These are phyloP conservation scores for Calonectria hongkongensis DNA, from an alignment of 2,329 filamentous ascomycete genomes.

Conservation along the genomic window DNA sequence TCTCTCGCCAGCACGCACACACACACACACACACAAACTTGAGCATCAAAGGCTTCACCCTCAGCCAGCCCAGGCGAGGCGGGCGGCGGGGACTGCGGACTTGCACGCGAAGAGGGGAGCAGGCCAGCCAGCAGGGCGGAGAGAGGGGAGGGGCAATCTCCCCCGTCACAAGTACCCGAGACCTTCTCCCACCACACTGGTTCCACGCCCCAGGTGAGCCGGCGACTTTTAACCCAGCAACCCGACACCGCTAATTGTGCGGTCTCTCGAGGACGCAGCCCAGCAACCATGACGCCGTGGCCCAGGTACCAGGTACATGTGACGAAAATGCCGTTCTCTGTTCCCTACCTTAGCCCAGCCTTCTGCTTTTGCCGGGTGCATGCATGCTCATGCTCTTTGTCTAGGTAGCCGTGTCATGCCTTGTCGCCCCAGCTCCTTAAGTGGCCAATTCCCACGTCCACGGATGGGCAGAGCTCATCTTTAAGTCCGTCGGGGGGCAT, in stretches of 20 bases:
- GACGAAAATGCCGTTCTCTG: slow-evolving; percentile 1
- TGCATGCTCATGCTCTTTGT: slow-evolving; percentile 7
- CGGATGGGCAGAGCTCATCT: slow-evolving; percentile 13
- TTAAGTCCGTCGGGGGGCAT: slow-evolving; percentile 41
- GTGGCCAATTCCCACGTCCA: slow-evolving; percentile 19
- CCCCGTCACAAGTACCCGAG: slow-evolving; percentile 36
- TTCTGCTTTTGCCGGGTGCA: slow-evolving; percentile 23
- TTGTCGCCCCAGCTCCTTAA: slow-evolving; percentile 8
- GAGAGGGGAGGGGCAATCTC: slow-evolving; percentile 33
- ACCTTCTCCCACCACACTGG: slow-evolving; percentile 21
- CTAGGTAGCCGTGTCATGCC: slow-evolving; percentile 1
- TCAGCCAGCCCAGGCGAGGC: slow-evolving; percentile 21
- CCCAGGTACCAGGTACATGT: slow-evolving; percentile 37
- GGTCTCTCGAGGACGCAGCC: slow-evolving; percentile 17
- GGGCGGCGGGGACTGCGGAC: slow-evolving; percentile 25
- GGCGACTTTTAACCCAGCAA: slow-evolving; percentile 38
- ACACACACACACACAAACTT: not conserved
- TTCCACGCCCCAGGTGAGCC: slow-evolving; percentile 23
- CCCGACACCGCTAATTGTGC: slow-evolving; percentile 35
- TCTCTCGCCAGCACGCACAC: slow-evolving; percentile 3
- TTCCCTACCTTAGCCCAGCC: slow-evolving; percentile 14
- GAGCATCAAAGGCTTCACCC: slow-evolving; percentile 9
- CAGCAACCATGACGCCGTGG: slow-evolving; percentile 25
- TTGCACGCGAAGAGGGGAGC: slow-evolving; percentile 26
- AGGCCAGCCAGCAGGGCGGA: slow-evolving; percentile 1